These are phyloP conservation scores for Podospora pseudoanserina DNA, from an alignment of 495 filamentous ascomycete genomes.

Conservation along the genomic window DNA sequence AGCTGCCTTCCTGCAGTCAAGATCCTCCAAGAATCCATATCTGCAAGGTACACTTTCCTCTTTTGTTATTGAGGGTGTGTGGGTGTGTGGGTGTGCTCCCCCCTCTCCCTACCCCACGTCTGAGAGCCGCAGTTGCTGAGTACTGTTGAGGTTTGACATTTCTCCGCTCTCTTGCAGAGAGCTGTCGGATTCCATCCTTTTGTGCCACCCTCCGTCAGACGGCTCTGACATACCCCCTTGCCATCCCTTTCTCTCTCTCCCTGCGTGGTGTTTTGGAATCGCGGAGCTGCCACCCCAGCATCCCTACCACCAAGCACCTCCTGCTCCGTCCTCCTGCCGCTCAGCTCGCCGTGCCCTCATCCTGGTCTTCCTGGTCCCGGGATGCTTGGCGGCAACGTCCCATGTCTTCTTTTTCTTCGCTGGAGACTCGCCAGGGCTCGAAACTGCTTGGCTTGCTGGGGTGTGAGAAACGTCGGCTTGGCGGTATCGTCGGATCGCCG, in stretches of 20 bases:
- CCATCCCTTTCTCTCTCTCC: slow-evolving; percentile 17
- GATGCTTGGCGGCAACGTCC: slow-evolving; percentile 22
- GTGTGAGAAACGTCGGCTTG: slow-evolving; percentile 45
- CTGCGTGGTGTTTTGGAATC: slow-evolving; percentile 44
- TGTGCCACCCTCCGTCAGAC: slow-evolving; percentile 13
- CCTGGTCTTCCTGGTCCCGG: slow-evolving; percentile 31
- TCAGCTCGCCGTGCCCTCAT: slow-evolving; percentile 19
- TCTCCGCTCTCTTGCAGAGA: background rate
- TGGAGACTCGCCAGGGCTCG: slow-evolving; percentile 14
- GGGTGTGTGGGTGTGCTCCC: too few relatives aligned
- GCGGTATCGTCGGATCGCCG: slow-evolving; percentile 28
- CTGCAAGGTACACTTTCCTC: slow-evolving; percentile 17
- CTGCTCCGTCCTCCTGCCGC: slow-evolving; percentile 25
- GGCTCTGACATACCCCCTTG: slow-evolving; percentile 29
- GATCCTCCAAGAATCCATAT: background rate
- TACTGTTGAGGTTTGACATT: slow-evolving; percentile 5
- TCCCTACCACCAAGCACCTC: slow-evolving; percentile 25
- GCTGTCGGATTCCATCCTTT: background rate
- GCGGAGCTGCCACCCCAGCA: slow-evolving; percentile 33
- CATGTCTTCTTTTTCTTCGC: slow-evolving; percentile 7
- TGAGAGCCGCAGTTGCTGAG: background rate
- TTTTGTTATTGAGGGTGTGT: background rate
- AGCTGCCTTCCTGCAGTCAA: too few relatives aligned
- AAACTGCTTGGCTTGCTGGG: slow-evolving; percentile 36
- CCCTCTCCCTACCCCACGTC: background rate